Evolutionary conservation across 1,139 yeast species (phyloP).

Genomic region (Magnusiomyces starmeri): DNA sequence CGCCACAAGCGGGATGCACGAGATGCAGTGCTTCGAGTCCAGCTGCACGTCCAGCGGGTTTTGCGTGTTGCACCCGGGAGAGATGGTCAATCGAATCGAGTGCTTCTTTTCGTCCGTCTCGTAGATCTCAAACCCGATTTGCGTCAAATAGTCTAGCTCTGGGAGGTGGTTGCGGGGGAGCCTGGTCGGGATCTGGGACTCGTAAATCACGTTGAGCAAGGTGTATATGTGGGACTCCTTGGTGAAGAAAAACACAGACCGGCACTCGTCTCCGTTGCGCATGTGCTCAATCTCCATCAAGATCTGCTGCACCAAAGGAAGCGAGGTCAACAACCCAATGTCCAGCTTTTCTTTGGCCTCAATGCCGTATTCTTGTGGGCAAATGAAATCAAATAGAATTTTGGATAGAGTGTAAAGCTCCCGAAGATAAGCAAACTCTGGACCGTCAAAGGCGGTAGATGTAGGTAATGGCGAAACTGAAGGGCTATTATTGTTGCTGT

Average conservation of each 20-base stretch:
- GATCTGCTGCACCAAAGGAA: conserved; percentile 89
- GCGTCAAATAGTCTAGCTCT: conserved; percentile 91
- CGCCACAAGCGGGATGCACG: conserved; percentile 85
- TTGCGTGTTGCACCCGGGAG: conserved; percentile 98
- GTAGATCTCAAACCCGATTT: conserved; percentile 86
- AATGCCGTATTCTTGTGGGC: conserved; percentile 98
- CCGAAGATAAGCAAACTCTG: conserved; percentile 70
- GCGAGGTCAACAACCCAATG: conserved; percentile 87
- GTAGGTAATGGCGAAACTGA: not conserved
- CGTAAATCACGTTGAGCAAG: conserved; percentile 79
- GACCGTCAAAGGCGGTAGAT: conserved; percentile 56
- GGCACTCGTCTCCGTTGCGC: conserved; percentile 52
- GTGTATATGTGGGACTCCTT: conserved; percentile 97
- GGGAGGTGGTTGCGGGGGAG: conserved; percentile 93
- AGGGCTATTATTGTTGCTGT: conserved; percentile 1
- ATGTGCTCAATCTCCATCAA: conserved; percentile 72
- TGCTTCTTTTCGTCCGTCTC: conserved; percentile 71
- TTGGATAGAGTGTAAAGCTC: conserved; percentile 87
- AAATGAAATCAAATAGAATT: conserved; percentile 90
- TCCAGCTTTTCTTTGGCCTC: conserved; percentile 93
- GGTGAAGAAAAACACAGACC: conserved; percentile 80
- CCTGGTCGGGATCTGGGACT: conserved; percentile 90
- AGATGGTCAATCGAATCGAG: conserved; percentile 76
- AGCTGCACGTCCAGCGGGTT: conserved; percentile 95
- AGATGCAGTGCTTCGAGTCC: conserved; percentile 93